Evolutionary conservation across 1,284 basidiomycete species (phyloP).

Genomic region (Microbotryum scabiosae): DNA sequence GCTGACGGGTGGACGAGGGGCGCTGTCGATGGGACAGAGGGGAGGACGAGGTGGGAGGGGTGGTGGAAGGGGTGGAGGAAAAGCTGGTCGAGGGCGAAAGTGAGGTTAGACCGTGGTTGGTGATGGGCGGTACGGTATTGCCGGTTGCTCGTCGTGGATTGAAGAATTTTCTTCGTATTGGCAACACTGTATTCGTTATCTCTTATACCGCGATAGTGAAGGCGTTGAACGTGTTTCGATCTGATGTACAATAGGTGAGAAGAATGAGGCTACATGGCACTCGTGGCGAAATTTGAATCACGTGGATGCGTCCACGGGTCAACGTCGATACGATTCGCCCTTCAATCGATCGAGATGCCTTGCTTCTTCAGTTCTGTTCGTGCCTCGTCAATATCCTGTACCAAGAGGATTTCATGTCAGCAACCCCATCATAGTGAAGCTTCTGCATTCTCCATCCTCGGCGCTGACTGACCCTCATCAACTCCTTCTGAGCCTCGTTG

Average conservation of each 20-base stretch:
- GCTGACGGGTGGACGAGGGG: conserved; percentile 24
- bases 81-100: not conserved
- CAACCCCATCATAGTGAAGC: no score
- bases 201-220: not conserved
- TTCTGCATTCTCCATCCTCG: no score
- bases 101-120: not conserved
- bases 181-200: not conserved
- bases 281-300: no score
- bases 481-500: no score
- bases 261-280: not conserved
- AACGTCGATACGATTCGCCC: no score
- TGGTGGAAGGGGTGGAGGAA: conserved; percentile 3
- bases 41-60: conserved; percentile 16
- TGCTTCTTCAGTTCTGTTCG: no score
- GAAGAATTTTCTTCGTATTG: not conserved
- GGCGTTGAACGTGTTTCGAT: not conserved
- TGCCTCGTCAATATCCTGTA: no score
- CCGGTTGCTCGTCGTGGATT: not conserved
- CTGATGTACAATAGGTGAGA: not conserved
- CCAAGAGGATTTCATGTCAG: no score
- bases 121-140: not conserved
- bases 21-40: conserved; percentile 7
- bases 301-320: no score
- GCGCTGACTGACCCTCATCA: no score
- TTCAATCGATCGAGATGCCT: no score